These are phyloP conservation scores for Pythium insidiosum DNA, from an alignment of 352 stramenopile genomes.

Conservation along the genomic window DNA sequence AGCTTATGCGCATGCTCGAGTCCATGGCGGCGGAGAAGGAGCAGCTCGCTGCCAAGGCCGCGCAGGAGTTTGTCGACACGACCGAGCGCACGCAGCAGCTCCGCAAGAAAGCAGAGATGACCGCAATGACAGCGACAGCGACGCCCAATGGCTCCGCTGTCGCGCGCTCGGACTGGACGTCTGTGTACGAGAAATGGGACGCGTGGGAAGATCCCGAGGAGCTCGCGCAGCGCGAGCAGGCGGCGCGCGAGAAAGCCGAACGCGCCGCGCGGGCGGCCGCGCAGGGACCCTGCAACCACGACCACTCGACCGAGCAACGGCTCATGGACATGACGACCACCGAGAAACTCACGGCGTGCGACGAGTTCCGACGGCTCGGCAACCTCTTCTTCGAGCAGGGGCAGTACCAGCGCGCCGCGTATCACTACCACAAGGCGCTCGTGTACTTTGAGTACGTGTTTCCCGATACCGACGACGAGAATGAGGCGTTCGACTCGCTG, in stretches of 20 bases:
- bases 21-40: conserved; percentile 60
- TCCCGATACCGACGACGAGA: conserved; percentile 48
- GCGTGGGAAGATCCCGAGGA: conserved; percentile 76
- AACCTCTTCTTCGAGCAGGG: conserved; percentile 75
- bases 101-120: conserved; percentile 15
- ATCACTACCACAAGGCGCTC: conserved; percentile 76
- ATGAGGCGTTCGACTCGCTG: conserved; percentile 32
- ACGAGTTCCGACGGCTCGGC: conserved; percentile 57
- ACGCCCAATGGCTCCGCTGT: conserved; percentile 10
- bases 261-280: conserved; percentile 21
- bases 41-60: conserved; percentile 21
- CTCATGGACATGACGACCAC: conserved; percentile 80
- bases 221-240: conserved; percentile 52
- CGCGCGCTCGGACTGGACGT: conserved; percentile 49
- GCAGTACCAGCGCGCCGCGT: conserved; percentile 73
- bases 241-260: conserved; percentile 51
- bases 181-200: conserved; percentile 73
- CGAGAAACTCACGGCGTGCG: conserved; percentile 51
- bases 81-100: conserved; percentile 24
- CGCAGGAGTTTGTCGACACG: conserved; percentile 21
- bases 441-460: conserved; percentile 88
- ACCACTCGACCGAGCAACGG: conserved; percentile 83
- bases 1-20: conserved; percentile 60
- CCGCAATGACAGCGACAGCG: conserved; percentile 4
- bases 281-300: conserved; percentile 61